Conservation (phyloP, 164 flowering plant genomes). For the Brasenia schreberi region DNA sequence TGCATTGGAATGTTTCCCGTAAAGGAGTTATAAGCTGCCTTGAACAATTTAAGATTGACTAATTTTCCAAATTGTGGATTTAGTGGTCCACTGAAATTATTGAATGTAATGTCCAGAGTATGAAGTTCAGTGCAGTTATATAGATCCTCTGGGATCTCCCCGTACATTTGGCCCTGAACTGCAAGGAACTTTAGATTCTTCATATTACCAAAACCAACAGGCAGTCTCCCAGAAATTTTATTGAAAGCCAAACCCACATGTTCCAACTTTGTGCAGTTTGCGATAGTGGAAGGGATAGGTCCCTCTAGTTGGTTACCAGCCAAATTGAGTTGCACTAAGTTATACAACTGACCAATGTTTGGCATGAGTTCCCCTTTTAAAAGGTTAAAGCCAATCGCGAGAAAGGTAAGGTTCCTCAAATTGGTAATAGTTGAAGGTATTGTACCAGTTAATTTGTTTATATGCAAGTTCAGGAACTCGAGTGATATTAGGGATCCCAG, state of each 20-base stretch:
- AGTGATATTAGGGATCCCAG: constrained; percentile 43
- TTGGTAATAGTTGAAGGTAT: constrained; percentile 44
- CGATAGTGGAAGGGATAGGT: constrained; percentile 49
- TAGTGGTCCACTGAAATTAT: constrained; percentile 34
- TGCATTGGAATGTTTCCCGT: constrained; percentile 35
- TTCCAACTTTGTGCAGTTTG: constrained; percentile 42
- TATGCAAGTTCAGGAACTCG: constrained; percentile 32
- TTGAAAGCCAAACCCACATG: constrained; percentile 21
- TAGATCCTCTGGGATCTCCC: constrained; percentile 56
- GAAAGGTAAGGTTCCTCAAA: constrained; percentile 31
- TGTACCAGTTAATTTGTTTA: constrained; percentile 39
- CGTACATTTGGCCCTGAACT: constrained; percentile 33
- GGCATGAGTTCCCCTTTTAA: constrained; percentile 42
- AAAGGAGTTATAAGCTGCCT: constrained; percentile 21
- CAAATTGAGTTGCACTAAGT: constrained; percentile 24
- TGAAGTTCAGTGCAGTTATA: constrained; percentile 49
- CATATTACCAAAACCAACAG: constrained; percentile 39
- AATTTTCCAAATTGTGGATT: constrained; percentile 29
- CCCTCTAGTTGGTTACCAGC: constrained; percentile 37
- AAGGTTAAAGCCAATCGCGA: constrained; percentile 33
- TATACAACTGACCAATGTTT: constrained; percentile 40
- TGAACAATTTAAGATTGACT: constrained; percentile 13
- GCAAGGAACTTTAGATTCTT: constrained; percentile 36
- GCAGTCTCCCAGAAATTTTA: constrained; percentile 43
- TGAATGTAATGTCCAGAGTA: constrained; percentile 20